Evolutionary conservation across 345 rosid species (phyloP), one percentile per base, ranked within the genome.

Genomic region (Firmiana major): DNA sequence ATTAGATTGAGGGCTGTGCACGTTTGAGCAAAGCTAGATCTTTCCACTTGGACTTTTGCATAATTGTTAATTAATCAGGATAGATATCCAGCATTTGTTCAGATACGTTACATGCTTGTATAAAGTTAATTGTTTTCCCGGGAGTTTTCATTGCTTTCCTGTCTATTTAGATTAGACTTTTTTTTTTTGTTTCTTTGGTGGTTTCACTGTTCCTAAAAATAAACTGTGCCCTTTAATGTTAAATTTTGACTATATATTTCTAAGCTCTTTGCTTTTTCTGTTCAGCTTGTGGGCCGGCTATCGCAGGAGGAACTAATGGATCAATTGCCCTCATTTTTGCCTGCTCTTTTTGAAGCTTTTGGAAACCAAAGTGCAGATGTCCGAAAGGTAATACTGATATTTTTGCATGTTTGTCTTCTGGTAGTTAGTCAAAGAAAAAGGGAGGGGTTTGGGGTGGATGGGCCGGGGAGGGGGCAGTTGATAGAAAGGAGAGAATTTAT

Each of bases 351-450:
- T 76, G 99, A 96, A 88, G 99, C 99, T 75, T 96, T 96, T 78
- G 97, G 97, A 63, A 96, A 84, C 88, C 98, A 86, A 86, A 96
- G 99, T 84, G 97, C 98, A 68, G 99, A 96, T 72, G 95, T 96
- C 62, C 94, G 99, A 46, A 96, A 96, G 99, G 99, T 93, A 89
- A 75, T 64, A 46, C 7, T 60, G 15, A 16, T 49, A 10, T 63
- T 67, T 17, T 34, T 21, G 42, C 63, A 21, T 53, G 42, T 67
- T 67, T 57, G 9, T 3, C 7, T 34, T 57, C 17, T 38, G 9
- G 9, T 34, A 58, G 42, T 65, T 21, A 26, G 26, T 19, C 21
- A 53, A 34, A 51, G 17, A 19, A 34, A 19, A 48, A 46, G 15
- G 16, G n/a, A 51, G 55, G 53, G 55, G n/a, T 16, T 9, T 0